Base-by-base conservation (phyloP, 108 stramenopile genomes). In the Nitzschia putrida region DNA sequence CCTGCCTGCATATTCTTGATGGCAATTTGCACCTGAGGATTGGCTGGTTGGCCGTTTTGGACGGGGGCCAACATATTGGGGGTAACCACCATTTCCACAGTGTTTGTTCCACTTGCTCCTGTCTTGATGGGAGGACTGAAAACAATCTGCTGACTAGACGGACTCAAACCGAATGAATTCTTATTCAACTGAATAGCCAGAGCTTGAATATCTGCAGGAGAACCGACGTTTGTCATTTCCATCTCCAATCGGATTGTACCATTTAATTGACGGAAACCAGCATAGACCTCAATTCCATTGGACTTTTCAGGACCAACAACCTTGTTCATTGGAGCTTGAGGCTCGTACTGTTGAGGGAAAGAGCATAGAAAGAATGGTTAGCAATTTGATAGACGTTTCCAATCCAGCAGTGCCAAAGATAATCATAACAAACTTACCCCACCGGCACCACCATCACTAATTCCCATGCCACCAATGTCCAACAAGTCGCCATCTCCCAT, bases 121-220 rank as follows among this genome's bases (percentile, higher is more conserved):
- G 66, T 50, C 8, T 81, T 52, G 63, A 96, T 61, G 2, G 95
- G 93, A 22, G 89, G 86, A 43, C 91, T 87, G 66, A 87, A 88
- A 11, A 81, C 58, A 56, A 97, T 89, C 68, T 96, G 95, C 74
- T 93, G 96, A 53, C 65, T 85, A 22, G 82, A 77, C 20, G 97
- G 97, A 61, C 89, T 90, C 26, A 99, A 73, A n/a, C 97, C 96
- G 80, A 97, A 97, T 18, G 96, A 78, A 76, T 96, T 97, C 84
- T 98, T 98, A 82, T 99, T 99, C 45, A 98, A 78, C 84, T 99
- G 97, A 67, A 99, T 91, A 21, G 96, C 96, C 51, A 99, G 71
- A 40, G 70, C 83, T 41, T 85, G 77, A 10, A 97, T 45, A 3
- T 96, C 97, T 11, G 82, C 67, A 37, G 79, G 53, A 26, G 81